These are phyloP conservation scores for Mortierella antarctica DNA, from an alignment of 192 early-diverging fungal genomes.

Conservation along the genomic window DNA sequence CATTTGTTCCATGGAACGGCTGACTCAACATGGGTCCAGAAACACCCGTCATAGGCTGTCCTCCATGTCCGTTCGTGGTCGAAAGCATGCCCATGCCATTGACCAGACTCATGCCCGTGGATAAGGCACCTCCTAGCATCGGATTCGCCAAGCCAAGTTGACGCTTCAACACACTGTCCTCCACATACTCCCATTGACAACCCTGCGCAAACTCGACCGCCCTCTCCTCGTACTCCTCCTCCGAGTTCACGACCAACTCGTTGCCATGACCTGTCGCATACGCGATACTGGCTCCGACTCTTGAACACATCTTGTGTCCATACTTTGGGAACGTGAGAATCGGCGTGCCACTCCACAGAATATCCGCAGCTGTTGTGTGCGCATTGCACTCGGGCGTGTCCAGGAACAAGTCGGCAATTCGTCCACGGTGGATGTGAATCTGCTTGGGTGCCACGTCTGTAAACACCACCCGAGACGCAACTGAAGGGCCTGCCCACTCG, in stretches of 20 bases:
- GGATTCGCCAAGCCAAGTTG: constrained; percentile 20
- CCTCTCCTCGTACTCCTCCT: constrained; percentile 72
- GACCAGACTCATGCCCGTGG: background rate
- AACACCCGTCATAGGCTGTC: constrained; percentile 2
- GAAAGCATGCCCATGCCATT: background rate
- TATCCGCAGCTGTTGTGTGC: constrained; percentile 95
- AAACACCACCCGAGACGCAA: constrained; percentile 86
- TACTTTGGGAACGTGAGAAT: constrained; percentile 90
- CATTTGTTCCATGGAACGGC: background rate
- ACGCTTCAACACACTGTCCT: constrained; percentile 31
- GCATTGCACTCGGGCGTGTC: constrained; percentile 98
- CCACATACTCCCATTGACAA: constrained; percentile 59
- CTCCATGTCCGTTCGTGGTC: background rate
- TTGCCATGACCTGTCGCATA: constrained; percentile 81
- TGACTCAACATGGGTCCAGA: background rate
- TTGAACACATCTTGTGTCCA: constrained; percentile 90
- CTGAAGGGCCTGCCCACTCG: constrained; percentile 79
- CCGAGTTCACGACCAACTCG: constrained; percentile 73
- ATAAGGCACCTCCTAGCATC: background rate
- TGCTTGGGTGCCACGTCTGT: constrained; percentile 89
- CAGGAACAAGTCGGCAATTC: constrained; percentile 91
- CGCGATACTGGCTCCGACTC: constrained; percentile 89
- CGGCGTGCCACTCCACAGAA: constrained; percentile 94
- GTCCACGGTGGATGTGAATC: constrained; percentile 91
- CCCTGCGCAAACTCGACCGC: constrained; percentile 71